Evolutionary conservation across 2,329 filamentous ascomycete genomes (phyloP).

Genomic region (Fusarium sp.): DNA sequence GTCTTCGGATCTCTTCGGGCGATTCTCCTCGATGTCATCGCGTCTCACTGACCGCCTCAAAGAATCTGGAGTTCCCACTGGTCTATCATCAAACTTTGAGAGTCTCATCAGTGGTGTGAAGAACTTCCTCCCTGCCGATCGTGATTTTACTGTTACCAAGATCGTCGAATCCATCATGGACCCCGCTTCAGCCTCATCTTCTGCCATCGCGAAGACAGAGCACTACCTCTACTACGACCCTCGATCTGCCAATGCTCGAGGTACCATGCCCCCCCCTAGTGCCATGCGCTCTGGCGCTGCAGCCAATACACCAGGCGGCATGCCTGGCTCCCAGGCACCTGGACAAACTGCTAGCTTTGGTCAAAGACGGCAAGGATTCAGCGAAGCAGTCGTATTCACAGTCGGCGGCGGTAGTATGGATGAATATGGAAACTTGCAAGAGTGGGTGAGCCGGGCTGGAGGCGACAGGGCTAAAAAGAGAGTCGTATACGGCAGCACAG

Average conservation of each 20-base stretch:
- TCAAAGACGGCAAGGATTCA: slow-evolving; percentile 89
- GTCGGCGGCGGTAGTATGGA: slow-evolving; percentile 98
- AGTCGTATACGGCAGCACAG: slow-evolving; percentile 95
- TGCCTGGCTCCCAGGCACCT: slow-evolving; percentile 63
- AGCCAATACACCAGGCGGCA: slow-evolving; percentile 61
- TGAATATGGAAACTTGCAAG: slow-evolving; percentile 96
- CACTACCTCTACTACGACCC: slow-evolving; percentile 98
- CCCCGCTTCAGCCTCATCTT: slow-evolving; percentile 87
- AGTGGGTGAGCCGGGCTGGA: slow-evolving; percentile 88
- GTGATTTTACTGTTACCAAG: slow-evolving; percentile 95
- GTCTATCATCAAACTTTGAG: slow-evolving; percentile 84
- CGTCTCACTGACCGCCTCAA: slow-evolving; percentile 95
- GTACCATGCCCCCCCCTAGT: slow-evolving; percentile 87
- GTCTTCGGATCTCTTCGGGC: slow-evolving; percentile 87
- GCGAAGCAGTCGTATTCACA: slow-evolving; percentile 92
- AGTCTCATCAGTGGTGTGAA: slow-evolving; percentile 96
- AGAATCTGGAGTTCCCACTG: slow-evolving; percentile 82
- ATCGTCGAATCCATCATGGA: slow-evolving; percentile 99
- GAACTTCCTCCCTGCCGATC: slow-evolving; percentile 96
- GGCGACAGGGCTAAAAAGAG: slow-evolving; percentile 77
- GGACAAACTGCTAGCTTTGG: slow-evolving; percentile 89
- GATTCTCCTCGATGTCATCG: slow-evolving; percentile 91
- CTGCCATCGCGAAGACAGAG: slow-evolving; percentile 95
- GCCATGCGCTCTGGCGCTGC: slow-evolving; percentile 63
- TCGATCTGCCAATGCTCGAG: slow-evolving; percentile 89